These are phyloP conservation scores for Debaryomyces robertsiae DNA, from an alignment of 1,139 yeast species.

Conservation along the genomic window DNA sequence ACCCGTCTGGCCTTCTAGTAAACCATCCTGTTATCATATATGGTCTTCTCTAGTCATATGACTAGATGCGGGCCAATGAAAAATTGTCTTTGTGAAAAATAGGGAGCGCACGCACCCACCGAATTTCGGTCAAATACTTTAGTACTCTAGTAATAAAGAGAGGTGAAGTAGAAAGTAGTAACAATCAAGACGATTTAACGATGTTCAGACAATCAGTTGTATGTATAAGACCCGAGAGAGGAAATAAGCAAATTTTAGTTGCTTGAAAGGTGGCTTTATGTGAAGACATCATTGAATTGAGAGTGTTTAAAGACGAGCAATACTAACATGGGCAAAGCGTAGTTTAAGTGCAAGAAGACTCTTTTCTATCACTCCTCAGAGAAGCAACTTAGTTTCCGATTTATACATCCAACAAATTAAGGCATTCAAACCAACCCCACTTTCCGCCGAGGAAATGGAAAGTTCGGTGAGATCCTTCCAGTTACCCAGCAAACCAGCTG, in stretches of 20 bases:
- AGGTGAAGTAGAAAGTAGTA: neutral
- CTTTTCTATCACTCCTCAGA: slow-evolving; percentile 48
- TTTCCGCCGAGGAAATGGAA: slow-evolving; percentile 73
- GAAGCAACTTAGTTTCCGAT: slow-evolving; percentile 73
- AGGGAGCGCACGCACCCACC: slow-evolving; percentile 19
- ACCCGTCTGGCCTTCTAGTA: neutral
- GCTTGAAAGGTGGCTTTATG: neutral
- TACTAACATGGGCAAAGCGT: slow-evolving; percentile 28
- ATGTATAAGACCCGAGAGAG: slow-evolving; percentile 21
- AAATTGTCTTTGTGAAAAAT: slow-evolving; percentile 7
- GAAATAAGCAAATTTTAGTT: neutral
- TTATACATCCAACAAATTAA: slow-evolving; percentile 85
- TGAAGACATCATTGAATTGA: too few relatives aligned
- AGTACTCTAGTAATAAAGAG: slow-evolving; percentile 4
- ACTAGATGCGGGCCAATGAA: slow-evolving; percentile 13
- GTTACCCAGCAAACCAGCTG: slow-evolving; percentile 71
- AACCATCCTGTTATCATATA: slow-evolving; percentile 2
- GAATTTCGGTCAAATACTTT: slow-evolving; percentile 24
- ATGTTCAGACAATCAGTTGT: slow-evolving; percentile 50
- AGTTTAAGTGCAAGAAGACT: slow-evolving; percentile 42
- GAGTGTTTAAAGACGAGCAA: neutral
- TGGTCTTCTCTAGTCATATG: slow-evolving; percentile 7
- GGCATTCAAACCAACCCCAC: slow-evolving; percentile 82
- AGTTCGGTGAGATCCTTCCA: slow-evolving; percentile 81
- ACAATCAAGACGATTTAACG: slow-evolving; percentile 14